These are phyloP conservation scores for Zarea fungicola DNA, from an alignment of 2,329 filamentous ascomycete genomes.

Conservation along the genomic window DNA sequence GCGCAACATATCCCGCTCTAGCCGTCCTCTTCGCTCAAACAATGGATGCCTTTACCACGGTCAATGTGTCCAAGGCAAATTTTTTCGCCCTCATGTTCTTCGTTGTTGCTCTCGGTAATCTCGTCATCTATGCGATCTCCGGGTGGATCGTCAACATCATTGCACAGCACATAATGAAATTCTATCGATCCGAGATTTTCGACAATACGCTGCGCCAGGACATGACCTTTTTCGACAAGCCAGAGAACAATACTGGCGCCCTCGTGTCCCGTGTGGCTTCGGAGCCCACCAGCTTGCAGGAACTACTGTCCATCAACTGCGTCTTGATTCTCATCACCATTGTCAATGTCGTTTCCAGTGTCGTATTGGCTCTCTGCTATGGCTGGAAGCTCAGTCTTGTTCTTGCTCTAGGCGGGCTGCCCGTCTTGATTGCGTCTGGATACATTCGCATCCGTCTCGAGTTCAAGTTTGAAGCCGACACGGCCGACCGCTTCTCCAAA, in stretches of 20 bases:
- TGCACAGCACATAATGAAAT: constrained; percentile 29
- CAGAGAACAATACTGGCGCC: constrained; percentile 32
- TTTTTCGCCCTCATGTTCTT: constrained; percentile 55
- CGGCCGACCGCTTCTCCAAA: constrained; percentile 37
- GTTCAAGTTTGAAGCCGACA: constrained; percentile 40
- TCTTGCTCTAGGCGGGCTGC: constrained; percentile 39
- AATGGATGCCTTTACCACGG: constrained; percentile 32
- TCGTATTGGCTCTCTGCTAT: constrained; percentile 39
- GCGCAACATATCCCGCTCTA: constrained; percentile 35
- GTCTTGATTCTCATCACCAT: constrained; percentile 41
- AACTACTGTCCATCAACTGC: constrained; percentile 45
- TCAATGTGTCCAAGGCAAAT: constrained; percentile 35
- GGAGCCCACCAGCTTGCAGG: constrained; percentile 43
- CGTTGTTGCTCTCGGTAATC: constrained; percentile 42
- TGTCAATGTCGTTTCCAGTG: constrained; percentile 40
- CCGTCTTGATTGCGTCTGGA: constrained; percentile 39
- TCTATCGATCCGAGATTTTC: constrained; percentile 38
- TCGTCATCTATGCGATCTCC: constrained; percentile 36
- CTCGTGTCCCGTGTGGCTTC: constrained; percentile 33
- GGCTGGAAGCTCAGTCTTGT: constrained; percentile 49
- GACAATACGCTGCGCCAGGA: constrained; percentile 50
- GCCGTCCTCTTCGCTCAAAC: constrained; percentile 35
- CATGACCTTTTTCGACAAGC: constrained; percentile 41
- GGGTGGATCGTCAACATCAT: constrained; percentile 34
- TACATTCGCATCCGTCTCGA: constrained; percentile 46